Percentiles rank a stretch among this genome's conserved stretches.
Conservation (phyloP, 805 yeast species). For the Candida nanaspora region DNA sequence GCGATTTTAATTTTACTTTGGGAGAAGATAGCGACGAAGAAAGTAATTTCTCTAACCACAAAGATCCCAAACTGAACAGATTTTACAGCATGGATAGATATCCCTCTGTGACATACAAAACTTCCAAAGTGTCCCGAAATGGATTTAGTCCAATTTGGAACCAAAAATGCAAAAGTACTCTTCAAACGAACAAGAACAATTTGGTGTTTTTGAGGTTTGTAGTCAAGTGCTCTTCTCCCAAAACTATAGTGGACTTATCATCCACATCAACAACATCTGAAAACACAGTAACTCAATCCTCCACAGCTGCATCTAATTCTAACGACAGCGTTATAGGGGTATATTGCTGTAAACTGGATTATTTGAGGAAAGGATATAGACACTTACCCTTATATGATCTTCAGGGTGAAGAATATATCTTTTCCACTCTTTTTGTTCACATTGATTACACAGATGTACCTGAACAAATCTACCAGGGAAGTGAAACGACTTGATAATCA, state of each 20-base stretch:
- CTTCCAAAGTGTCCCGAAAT: slow-evolving; percentile 44
- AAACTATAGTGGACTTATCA: slow-evolving; percentile 4
- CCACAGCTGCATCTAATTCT: slow-evolving; percentile 1
- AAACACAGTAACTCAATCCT: background rate
- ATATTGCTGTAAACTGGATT: slow-evolving; percentile 51
- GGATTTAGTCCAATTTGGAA: slow-evolving; percentile 91
- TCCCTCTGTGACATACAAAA: slow-evolving; percentile 20
- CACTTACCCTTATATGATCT: slow-evolving; percentile 71
- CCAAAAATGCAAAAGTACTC: slow-evolving; percentile 35
- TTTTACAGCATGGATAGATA: background rate
- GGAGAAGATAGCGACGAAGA: background rate
- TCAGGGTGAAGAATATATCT: slow-evolving; percentile 68
- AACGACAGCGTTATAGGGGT: slow-evolving; percentile 41
- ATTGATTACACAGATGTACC: slow-evolving; percentile 8
- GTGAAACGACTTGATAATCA: too few relatives aligned
- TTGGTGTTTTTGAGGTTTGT: slow-evolving; percentile 52
- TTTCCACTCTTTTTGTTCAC: slow-evolving; percentile 42
- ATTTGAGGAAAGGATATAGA: slow-evolving; percentile 72
- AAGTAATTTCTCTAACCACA: background rate
- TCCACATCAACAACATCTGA: background rate
- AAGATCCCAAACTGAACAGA: background rate
- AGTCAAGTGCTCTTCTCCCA: slow-evolving; percentile 26
- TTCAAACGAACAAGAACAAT: slow-evolving; percentile 30
- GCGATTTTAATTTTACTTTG: background rate
- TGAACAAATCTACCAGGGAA: too few relatives aligned